Evolutionary conservation across 78 protist genomes (phyloP).

Genomic region (Anaeramoeba flamelloides): DNA sequence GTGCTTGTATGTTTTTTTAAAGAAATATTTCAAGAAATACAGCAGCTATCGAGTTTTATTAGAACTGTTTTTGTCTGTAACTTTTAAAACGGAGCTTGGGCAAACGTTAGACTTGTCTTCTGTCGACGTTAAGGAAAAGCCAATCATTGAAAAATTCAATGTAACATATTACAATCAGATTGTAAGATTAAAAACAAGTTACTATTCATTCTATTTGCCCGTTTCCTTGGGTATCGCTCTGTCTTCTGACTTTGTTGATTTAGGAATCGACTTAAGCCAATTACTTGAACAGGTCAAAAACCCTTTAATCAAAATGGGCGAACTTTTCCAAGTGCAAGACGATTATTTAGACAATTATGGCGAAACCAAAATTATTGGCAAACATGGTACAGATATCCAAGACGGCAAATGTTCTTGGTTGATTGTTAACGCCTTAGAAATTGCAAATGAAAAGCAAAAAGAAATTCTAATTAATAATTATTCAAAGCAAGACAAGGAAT

Average conservation of each 20-base stretch:
- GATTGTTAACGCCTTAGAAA: not conserved
- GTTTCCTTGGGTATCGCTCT: constrained; percentile 63
- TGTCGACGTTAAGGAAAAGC: constrained; percentile 14
- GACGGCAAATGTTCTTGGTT: constrained; percentile 92
- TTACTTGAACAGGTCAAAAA: not conserved
- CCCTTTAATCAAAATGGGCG: not conserved
- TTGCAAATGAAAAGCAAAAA: constrained; percentile 2
- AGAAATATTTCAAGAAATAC: not conserved
- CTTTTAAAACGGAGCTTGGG: constrained; percentile 76
- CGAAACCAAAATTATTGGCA: constrained; percentile 76
- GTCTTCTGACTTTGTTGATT: constrained; percentile 7
- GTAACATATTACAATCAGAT: constrained; percentile 40
- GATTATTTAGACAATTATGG: constrained; percentile 94
- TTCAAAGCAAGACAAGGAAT: not conserved
- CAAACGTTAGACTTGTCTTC: constrained; percentile 71
- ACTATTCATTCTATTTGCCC: constrained; percentile 88
- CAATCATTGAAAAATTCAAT: not conserved
- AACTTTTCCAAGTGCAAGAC: constrained; percentile 54
- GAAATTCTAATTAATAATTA: not conserved
- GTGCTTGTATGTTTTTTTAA: not conserved
- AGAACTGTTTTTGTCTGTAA: not conserved
- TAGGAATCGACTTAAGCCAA: not conserved
- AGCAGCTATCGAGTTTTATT: not conserved
- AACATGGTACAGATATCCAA: constrained; percentile 62
- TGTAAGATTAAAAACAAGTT: constrained; percentile 83